Evolutionary conservation across 148 eudicot genomes (phyloP).

Genomic region (Camellia lanceoleosa): DNA sequence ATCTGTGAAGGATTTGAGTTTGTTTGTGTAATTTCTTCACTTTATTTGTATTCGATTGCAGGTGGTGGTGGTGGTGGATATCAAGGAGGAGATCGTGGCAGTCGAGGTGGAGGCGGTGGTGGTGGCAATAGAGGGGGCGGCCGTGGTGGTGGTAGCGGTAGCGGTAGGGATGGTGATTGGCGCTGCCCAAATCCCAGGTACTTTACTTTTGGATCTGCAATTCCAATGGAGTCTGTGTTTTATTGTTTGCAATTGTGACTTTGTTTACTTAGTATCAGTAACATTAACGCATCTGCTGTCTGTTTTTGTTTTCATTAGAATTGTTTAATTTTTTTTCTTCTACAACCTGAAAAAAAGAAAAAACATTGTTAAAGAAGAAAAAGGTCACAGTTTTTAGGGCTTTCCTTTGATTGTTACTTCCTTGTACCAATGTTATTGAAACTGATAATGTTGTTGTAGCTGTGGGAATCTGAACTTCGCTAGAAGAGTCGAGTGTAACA

Average conservation of each 20-base stretch:
- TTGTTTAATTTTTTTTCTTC: background rate
- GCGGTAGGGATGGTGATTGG: constrained; percentile 95
- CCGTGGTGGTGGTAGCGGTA: constrained; percentile 72
- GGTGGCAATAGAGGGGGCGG: constrained; percentile 43
- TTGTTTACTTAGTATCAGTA: background rate
- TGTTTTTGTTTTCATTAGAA: background rate
- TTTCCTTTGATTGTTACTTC: background rate
- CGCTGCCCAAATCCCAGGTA: constrained; percentile 88
- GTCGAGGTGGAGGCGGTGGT: constrained; percentile 43
- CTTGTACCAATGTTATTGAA: constrained; percentile 18
- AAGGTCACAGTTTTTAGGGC: background rate
- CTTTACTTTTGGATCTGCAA: background rate
- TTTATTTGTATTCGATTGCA: constrained; percentile 16
- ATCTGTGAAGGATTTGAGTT: background rate
- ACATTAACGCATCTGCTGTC: background rate
- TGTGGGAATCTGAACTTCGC: constrained; percentile 96
- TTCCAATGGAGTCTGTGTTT: background rate
- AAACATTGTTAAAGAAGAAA: background rate
- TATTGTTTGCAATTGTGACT: background rate
- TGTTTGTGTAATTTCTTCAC: background rate
- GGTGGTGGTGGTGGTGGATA: constrained; percentile 53
- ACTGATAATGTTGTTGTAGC: constrained; percentile 39
- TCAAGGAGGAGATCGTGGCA: constrained; percentile 57
- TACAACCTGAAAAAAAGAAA: background rate
- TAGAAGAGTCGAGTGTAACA: constrained; percentile 82